Evolutionary conservation across 2,329 filamentous ascomycete genomes (phyloP), one percentile per base, ranked within the genome.

Genomic region (Penicillium hesseltinei): DNA sequence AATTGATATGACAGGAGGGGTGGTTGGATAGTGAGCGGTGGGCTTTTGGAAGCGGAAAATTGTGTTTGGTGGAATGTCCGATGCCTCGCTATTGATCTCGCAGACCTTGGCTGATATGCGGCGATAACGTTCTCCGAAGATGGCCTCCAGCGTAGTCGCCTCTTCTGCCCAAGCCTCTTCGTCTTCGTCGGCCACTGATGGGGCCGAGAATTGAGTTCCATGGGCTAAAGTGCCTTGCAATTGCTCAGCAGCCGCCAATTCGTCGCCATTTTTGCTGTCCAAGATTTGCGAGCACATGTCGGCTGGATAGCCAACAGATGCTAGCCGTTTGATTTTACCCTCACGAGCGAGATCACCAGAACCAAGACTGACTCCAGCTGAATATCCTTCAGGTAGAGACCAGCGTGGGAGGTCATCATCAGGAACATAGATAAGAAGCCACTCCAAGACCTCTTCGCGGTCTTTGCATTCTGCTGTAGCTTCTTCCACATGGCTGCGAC

Each of bases 391-490:
- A 0, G 94, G 94, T 42, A 99, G 78, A 66, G 91, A 91, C 92
- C 93, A 97, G 7, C 84, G 81, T 1, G 94, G 94, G n/a, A 97
- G 78, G 68, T 97, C 94, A 71, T 99, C 94, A 71, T 99, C 94
- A 1, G 94, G 94, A 2, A 99, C 92, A 74, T 99, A 93, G 51
- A 97, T 92, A 48, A 99, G 82, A 17, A 99, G 82, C 94, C 94
- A 99, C 73, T 97, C 93, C 2, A 99, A 81, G 17, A 91, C 88
- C 75, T 99, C 94, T 71, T 97, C 92, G 31, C 89, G 84, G 71
- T 96, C 92, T 73, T 93, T 95, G 78, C 92, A 97, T 67, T 92
- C 86, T 44, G 86, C 86, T 1, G 90, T 85, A 9, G 94, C 93
- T 76, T 99, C 94, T 69, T 95, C 87, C 40, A 92, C 85, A 70